Evolutionary conservation across 768 basidiomycete genomes (phyloP), one percentile per base, ranked within the genome.

Genomic region (Lepiota venenata): DNA sequence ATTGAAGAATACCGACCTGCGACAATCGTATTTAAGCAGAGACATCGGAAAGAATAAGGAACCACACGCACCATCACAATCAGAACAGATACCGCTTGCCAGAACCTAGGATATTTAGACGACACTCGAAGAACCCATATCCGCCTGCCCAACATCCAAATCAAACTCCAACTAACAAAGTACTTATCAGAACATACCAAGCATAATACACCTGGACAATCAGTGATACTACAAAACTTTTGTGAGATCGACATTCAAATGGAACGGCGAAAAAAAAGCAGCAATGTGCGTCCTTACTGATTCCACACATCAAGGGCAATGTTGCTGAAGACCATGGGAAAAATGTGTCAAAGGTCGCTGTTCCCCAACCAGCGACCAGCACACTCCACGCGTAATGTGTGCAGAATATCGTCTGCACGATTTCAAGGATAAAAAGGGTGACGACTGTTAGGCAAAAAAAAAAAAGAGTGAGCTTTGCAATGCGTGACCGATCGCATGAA

Each of bases 121-220:
- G 45, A 37, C 20, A 47, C 38, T 12, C 27, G 37, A 11, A 58
- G 50, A n/a, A 46, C 55, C 53, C 54, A 53, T 18, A 58, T 58
- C n/a, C 58, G 43, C 58, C 58, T 58, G 37, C 20, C n/a, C n/a
- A n/a, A n/a, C n/a, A n/a, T n/a, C n/a, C n/a, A n/a, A n/a, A n/a
- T n/a, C 25, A 25, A 25, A 25, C 25, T 25, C 5, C 25, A 5
- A 25, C 21, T 14, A 25, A 16, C 41, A 53, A 32, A 7, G 8
- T 11, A 32, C 2, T 32, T 32, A 29, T 29, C 8, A 29, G 20
- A 2, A 36, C 53, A 9, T 25, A 58, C 53, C 53, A 56, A 12
- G 58, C 54, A 46, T 50, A 58, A 29, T 56, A 58, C 10, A 45
- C 15, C 15, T 58, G 54, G 21, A 58, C 54, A 16, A 49, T 48